Evolutionary conservation across 352 stramenopile genomes (phyloP).

Genomic region (Globisporangium lucens): DNA sequence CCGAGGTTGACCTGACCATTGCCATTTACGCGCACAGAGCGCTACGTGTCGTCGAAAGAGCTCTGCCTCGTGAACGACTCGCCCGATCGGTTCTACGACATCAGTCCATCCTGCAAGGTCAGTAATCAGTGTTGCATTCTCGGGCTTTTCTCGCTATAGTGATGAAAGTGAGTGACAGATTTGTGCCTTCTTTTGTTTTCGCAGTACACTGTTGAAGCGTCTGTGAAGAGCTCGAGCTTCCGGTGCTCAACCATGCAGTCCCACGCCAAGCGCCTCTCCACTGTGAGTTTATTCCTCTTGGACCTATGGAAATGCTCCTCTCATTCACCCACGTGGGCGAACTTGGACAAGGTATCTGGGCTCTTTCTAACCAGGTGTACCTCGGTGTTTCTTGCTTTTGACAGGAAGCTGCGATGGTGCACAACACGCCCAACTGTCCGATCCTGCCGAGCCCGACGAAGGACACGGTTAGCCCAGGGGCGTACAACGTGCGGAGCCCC

Average conservation of each 20-base stretch:
- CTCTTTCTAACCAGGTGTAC: background rate
- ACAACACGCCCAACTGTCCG: constrained; percentile 67
- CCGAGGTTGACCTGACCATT: too few relatives aligned
- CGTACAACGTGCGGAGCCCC: constrained; percentile 35
- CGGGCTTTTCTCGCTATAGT: background rate
- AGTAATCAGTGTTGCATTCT: background rate
- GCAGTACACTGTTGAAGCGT: constrained; percentile 57
- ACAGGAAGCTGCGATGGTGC: constrained; percentile 64
- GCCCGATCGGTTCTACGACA: constrained; percentile 71
- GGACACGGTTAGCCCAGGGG: constrained; percentile 45
- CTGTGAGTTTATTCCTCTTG: constrained; percentile 22
- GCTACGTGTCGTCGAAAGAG: constrained; percentile 67
- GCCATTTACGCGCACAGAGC: constrained; percentile 30
- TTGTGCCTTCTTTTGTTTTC: background rate
- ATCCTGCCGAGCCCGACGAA: constrained; percentile 55
- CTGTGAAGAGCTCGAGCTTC: constrained; percentile 66
- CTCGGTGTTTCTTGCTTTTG: background rate
- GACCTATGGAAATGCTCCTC: background rate
- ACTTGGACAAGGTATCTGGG: background rate
- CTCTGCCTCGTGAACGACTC: constrained; percentile 46
- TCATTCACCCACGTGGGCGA: background rate
- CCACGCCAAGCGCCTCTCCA: constrained; percentile 46
- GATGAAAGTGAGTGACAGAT: background rate
- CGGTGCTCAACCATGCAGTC: constrained; percentile 66
- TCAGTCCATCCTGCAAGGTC: constrained; percentile 63